Evolutionary conservation across 371 early-diverging fungal genomes (phyloP), one percentile per base, ranked within the genome.

Genomic region (Enterocytospora artemiae): DNA sequence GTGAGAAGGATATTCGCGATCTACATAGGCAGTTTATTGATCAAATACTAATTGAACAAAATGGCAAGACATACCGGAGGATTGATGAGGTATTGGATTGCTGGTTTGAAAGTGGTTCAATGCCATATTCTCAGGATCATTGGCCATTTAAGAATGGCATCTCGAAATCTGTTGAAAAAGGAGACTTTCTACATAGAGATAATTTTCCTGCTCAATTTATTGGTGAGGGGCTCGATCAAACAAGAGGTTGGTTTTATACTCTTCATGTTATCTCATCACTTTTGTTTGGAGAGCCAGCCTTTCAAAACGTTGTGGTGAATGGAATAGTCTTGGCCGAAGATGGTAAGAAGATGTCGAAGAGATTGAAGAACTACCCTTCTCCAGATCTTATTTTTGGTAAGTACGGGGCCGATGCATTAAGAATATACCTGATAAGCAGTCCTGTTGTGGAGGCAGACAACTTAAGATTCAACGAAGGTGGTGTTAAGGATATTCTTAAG

Each of bases 161-260:
- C 79, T 43, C 50, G 33, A 48, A 46, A 86, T 84, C 63, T 73
- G 75, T 27, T 32, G 93, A 93, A 79, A 90, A 90, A 78, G 59
- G 52, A 25, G 32, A 31, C 1, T 62, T 30, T 33, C 50, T 69
- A 2, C 41, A 30, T 28, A 58, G 58, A 31, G 50, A 67, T 14
- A 84, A 84, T 1, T 95, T 96, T 88, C 97, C 99, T 20, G 99
- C 98, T 22, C 90, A 99, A 73, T 99, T 99, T 81, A 94, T 99
- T 74, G 93, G 95, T 39, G 99, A 99, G 82, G 99, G 99, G 70
- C 81, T 97, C 49, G 99, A 99, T 78, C 98, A 99, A 82, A 97
- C 97, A 53, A 87, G 99, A 71, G 99, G 99, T 63, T 99, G 99
- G 99, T 99, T 99, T 86, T 99, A 99, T 80, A 95, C 99, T 25